Evolutionary conservation across 768 basidiomycete species (phyloP).

Genomic region (Roridomyces roridus): DNA sequence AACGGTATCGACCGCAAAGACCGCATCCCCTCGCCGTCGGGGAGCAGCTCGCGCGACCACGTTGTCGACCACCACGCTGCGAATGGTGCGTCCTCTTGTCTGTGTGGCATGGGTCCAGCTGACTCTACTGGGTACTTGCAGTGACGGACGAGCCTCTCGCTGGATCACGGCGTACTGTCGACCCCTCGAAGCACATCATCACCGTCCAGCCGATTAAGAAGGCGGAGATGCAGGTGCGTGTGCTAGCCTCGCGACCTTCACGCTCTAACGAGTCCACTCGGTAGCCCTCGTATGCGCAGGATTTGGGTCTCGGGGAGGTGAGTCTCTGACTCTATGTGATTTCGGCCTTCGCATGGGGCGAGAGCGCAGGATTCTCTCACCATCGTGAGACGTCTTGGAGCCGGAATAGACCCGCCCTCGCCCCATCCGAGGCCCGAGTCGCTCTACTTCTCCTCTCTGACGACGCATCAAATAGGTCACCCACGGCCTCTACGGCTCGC

Average conservation of each 20-base stretch:
- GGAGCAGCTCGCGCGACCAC: slow-evolving; percentile 53
- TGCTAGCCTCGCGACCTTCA: slow-evolving; percentile 35
- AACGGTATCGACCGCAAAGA: slow-evolving; percentile 49
- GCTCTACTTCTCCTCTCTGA: not conserved
- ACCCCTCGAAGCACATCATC: too few species aligned
- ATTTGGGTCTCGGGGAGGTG: slow-evolving; percentile 74
- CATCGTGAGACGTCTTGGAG: not conserved
- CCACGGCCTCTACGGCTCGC: too few species aligned
- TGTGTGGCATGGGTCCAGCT: slow-evolving; percentile 8
- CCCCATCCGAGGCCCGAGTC: too few species aligned
- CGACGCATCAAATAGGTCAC: slow-evolving; percentile 32
- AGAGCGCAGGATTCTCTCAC: not conserved
- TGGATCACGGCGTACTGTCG: slow-evolving; percentile 36
- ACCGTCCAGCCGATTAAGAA: too few species aligned
- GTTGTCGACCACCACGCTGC: slow-evolving; percentile 78
- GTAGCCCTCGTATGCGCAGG: too few species aligned
- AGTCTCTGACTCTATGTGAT: too few species aligned
- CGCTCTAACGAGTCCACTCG: too few species aligned
- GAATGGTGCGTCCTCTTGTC: slow-evolving; percentile 51
- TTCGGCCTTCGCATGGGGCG: not conserved
- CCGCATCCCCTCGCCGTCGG: slow-evolving; percentile 49
- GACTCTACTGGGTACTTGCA: slow-evolving; percentile 29
- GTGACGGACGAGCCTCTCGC: slow-evolving; percentile 67
- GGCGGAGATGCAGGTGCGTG: slow-evolving; percentile 83
- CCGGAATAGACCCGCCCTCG: too few species aligned